Conservation (phyloP, 495 filamentous ascomycete species). For the Lasiosphaeria ovina region DNA sequence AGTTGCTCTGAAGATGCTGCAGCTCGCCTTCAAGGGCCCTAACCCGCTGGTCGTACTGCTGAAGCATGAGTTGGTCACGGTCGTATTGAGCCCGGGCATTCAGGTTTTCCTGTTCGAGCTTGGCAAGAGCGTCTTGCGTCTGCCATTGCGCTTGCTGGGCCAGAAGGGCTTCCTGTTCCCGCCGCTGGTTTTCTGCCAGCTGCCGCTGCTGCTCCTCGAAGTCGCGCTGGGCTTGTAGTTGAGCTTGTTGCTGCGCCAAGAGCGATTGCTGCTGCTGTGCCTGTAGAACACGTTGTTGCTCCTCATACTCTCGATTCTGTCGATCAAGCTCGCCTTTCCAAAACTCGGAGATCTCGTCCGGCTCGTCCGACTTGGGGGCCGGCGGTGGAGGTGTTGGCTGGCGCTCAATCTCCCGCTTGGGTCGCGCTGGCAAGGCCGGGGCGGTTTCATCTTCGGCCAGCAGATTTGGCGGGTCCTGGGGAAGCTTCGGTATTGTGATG, state of each 20-base stretch:
- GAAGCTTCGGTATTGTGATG: constrained; percentile 93
- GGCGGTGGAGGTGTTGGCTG: constrained; percentile 63
- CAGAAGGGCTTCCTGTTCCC: constrained; percentile 86
- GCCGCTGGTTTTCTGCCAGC: constrained; percentile 82
- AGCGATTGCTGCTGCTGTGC: constrained; percentile 71
- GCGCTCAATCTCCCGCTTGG: constrained; percentile 65
- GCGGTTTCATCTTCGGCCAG: constrained; percentile 78
- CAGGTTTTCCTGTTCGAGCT: constrained; percentile 91
- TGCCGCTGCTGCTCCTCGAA: constrained; percentile 93
- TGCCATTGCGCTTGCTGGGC: constrained; percentile 86
- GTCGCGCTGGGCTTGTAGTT: constrained; percentile 80
- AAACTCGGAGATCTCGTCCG: constrained; percentile 94
- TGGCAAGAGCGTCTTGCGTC: constrained; percentile 87
- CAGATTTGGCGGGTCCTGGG: constrained; percentile 88
- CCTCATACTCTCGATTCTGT: constrained; percentile 91
- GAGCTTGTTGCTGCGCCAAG: constrained; percentile 67
- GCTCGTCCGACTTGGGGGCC: constrained; percentile 65
- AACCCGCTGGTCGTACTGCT: constrained; percentile 92
- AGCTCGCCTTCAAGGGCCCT: constrained; percentile 91
- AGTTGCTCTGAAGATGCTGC: constrained; percentile 73
- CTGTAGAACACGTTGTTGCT: constrained; percentile 83
- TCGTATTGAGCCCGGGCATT: constrained; percentile 94
- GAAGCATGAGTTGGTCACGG: constrained; percentile 91
- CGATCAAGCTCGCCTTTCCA: constrained; percentile 90
- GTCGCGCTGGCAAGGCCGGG: constrained; percentile 79